These are phyloP conservation scores for Boletus rubescentipes DNA, from an alignment of 768 basidiomycete genomes.

Conservation along the genomic window DNA sequence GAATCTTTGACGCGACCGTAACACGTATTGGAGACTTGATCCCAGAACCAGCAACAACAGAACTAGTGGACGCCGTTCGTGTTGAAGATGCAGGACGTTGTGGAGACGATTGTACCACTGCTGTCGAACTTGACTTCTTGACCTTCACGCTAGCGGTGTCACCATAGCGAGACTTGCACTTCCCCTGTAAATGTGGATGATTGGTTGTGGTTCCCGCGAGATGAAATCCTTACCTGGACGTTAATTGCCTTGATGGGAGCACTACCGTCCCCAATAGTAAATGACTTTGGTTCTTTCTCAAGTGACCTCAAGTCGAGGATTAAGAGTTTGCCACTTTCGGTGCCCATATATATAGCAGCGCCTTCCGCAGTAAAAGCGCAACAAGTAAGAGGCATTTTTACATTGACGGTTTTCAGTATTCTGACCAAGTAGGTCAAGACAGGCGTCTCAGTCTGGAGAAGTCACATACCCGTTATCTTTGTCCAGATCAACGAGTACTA, in stretches of 20 bases:
- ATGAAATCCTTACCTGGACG: slow-evolving; percentile 49
- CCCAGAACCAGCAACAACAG: background rate
- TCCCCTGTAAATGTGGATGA: slow-evolving; percentile 11
- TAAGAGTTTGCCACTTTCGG: slow-evolving; percentile 61
- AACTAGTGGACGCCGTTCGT: slow-evolving; percentile 10
- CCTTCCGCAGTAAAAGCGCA: slow-evolving; percentile 70
- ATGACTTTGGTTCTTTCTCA: slow-evolving; percentile 60
- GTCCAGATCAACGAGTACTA: slow-evolving; percentile 67
- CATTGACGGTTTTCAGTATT: slow-evolving; percentile 54
- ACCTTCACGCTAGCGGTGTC: slow-evolving; percentile 4
- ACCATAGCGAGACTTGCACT: slow-evolving; percentile 12
- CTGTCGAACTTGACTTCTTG: slow-evolving; percentile 10
- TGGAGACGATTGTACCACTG: slow-evolving; percentile 10
- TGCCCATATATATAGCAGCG: slow-evolving; percentile 63
- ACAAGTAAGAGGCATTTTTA: slow-evolving; percentile 57
- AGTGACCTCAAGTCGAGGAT: slow-evolving; percentile 62
- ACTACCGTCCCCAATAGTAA: slow-evolving; percentile 49
- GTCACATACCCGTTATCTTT: slow-evolving; percentile 65
- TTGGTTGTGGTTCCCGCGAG: background rate
- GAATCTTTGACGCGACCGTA: slow-evolving; percentile 18
- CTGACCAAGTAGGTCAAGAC: slow-evolving; percentile 34
- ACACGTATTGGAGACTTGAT: slow-evolving; percentile 24
- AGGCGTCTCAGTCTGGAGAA: background rate
- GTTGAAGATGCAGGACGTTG: slow-evolving; percentile 1
- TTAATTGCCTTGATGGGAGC: slow-evolving; percentile 51